phyloP scores from a whole-genome alignment of 2,329 filamentous ascomycete genomes.

The Alternaria sp. region DNA sequence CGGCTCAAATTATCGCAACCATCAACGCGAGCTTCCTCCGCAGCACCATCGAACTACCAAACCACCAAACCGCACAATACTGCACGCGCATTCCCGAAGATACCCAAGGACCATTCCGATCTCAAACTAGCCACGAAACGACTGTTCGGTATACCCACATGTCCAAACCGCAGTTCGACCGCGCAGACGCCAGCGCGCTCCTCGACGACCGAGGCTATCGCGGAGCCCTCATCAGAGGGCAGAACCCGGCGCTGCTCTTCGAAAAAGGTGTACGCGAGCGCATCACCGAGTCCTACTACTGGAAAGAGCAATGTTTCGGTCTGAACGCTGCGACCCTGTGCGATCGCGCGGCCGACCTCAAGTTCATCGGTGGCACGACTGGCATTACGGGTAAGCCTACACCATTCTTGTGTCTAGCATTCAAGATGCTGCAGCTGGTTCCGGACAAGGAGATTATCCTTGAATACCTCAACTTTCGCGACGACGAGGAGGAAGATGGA shows the following conservation, averaged over 20 bases:
- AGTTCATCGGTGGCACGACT: conserved; percentile 86
- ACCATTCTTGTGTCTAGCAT: conserved; percentile 90
- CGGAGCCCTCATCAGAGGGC: conserved; percentile 79
- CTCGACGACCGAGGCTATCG: conserved; percentile 89
- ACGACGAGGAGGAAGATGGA: conserved; percentile 31
- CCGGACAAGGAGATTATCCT: conserved; percentile 79
- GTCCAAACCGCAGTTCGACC: conserved; percentile 61
- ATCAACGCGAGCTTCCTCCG: conserved; percentile 1
- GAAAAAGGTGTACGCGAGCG: conserved; percentile 95
- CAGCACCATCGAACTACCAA: background rate
- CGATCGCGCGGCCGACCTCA: conserved; percentile 85
- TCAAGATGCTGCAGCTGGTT: conserved; percentile 90
- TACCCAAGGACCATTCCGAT: background rate
- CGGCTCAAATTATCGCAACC: conserved; percentile 22
- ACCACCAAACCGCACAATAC: background rate
- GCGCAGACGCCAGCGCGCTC: conserved; percentile 76
- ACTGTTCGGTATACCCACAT: conserved; percentile 12
- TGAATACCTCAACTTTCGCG: conserved; percentile 74
- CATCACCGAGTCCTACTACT: conserved; percentile 95
- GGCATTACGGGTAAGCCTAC: conserved; percentile 84
- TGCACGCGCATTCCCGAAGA: background rate
- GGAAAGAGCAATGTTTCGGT: conserved; percentile 98
- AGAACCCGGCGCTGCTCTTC: conserved; percentile 94
- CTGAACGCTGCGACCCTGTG: conserved; percentile 83
- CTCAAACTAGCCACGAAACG: background rate